Percentiles rank a stretch among this genome's conserved stretches.
Evolutionary conservation across 163 green algal genomes (phyloP).

Genomic region (Coccomyxa subellipsoidea): DNA sequence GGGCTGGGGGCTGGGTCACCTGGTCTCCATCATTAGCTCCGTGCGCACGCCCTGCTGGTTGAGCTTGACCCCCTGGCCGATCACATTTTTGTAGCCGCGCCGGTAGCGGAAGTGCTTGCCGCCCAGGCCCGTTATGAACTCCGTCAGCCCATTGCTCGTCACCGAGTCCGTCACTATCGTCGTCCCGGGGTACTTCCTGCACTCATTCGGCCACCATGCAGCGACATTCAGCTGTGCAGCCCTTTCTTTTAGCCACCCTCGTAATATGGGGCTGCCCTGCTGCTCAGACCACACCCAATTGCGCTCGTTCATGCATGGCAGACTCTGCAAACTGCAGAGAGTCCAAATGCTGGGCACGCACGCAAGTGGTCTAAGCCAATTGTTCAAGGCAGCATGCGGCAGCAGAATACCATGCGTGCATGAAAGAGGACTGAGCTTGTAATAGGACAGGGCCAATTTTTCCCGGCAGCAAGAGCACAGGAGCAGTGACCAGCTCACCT

Average conservation of each 20-base stretch:
- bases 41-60: constrained; percentile 72
- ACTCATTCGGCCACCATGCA: background rate
- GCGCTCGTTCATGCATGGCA: too few species aligned
- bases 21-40: constrained; percentile 97
- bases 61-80: constrained; percentile 86
- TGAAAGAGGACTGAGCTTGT: too few species aligned
- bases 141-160: constrained; percentile 82
- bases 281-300: too few species aligned
- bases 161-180: constrained; percentile 95
- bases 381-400: too few species aligned
- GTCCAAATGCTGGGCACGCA: too few species aligned
- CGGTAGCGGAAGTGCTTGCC: constrained; percentile 84
- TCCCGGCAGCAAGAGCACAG: background rate
- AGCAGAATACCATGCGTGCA: too few species aligned
- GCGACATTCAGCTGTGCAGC: background rate
- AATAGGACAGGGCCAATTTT: too few species aligned
- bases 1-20: background rate
- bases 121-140: constrained; percentile 78
- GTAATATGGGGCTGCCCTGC: too few species aligned
- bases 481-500: constrained; percentile 16
- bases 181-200: constrained; percentile 74
- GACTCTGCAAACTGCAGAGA: too few species aligned
- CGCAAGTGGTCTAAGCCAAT: too few species aligned
- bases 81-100: constrained; percentile 97
- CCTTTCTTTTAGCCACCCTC: too few species aligned